Base-by-base conservation (phyloP, 352 stramenopile genomes). In the Phytopythium chamaehyphon region DNA sequence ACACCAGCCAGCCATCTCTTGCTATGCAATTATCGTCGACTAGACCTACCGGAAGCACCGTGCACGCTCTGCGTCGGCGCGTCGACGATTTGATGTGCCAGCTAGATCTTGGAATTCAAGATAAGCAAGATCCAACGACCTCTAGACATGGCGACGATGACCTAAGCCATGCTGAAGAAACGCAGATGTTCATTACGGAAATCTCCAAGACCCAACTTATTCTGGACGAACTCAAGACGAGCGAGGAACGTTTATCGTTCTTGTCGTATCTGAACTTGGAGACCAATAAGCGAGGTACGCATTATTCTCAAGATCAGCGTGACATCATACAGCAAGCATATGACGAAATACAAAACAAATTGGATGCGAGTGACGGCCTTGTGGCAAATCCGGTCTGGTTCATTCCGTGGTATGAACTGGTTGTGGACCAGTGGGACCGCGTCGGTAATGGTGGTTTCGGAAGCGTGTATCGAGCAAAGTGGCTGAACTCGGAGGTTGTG, bases 401-500 rank as follows among this genome's bases (percentile, higher is more conserved):
- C 22, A 21, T 47, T 3, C 40, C 40, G 1, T 47, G 40, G 40
- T 47, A 36, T 21, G 40, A 47, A 3, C 40, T 47, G 19, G n/a
- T 19, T 16, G 11, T 33, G 22, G 18, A 28, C 8, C 15, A 46
- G 19, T 2, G 11, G 4, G 12, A 36, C n/a, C 23, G 1, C 21
- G 14, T 47, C 7, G 40, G 40, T 21, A 7, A 2, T 21, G 40
- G 40, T 4, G 44, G 48, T 21, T 59, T 49, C 15, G 57, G 57
- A 7, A 28, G 16, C 15, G 51, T 52, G 4, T 55, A 43, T 16
- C 57, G 3, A 11, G 57, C 44, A 6, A 64, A 51, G 39, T 60
- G 51, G 51, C 15, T 64, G 5, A 51, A 59, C 24, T 44, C 57
- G 12, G 57, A 60, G 21, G 45, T 40, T 8, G 52, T 59, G 18